Evolutionary conservation across 192 early-diverging fungal species (phyloP).

Genomic region (Umbelopsis ramanniana): DNA sequence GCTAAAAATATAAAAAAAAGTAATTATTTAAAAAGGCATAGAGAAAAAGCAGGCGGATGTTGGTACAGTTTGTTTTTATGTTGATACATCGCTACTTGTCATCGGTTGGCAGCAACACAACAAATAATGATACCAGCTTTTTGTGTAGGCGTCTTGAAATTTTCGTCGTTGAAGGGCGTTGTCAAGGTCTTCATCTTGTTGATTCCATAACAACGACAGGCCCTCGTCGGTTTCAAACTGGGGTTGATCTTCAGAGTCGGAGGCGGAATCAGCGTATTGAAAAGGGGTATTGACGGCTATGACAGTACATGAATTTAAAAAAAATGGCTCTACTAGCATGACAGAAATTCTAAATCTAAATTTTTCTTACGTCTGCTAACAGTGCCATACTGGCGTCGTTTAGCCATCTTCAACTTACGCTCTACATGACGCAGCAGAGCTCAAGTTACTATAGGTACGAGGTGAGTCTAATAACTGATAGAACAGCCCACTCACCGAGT

Average conservation of each 20-base stretch:
- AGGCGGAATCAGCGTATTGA: background rate
- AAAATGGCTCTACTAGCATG: too few species aligned
- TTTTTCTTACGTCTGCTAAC: background rate
- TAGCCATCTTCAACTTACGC: conserved; percentile 9
- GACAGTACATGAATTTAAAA: too few species aligned
- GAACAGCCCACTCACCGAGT: background rate
- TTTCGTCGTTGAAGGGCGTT: background rate
- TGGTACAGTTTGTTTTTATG: too few species aligned
- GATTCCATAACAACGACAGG: conserved; percentile 3
- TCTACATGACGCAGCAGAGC: background rate
- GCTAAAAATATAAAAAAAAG: background rate
- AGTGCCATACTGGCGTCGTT: background rate
- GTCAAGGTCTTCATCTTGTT: conserved; percentile 1
- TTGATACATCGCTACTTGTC: background rate
- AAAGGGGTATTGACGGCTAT: too few species aligned
- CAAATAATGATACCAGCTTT: background rate
- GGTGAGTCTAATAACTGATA: background rate
- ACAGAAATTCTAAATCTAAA: background rate
- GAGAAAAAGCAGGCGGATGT: background rate
- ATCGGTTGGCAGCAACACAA: background rate
- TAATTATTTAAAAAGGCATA: background rate
- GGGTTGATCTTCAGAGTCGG: background rate
- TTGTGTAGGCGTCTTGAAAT: background rate
- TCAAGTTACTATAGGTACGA: background rate
- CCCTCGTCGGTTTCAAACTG: conserved; percentile 9